phyloP scores from a whole-genome alignment of 108 stramenopile genomes.

The Nitzschia sp. region DNA sequence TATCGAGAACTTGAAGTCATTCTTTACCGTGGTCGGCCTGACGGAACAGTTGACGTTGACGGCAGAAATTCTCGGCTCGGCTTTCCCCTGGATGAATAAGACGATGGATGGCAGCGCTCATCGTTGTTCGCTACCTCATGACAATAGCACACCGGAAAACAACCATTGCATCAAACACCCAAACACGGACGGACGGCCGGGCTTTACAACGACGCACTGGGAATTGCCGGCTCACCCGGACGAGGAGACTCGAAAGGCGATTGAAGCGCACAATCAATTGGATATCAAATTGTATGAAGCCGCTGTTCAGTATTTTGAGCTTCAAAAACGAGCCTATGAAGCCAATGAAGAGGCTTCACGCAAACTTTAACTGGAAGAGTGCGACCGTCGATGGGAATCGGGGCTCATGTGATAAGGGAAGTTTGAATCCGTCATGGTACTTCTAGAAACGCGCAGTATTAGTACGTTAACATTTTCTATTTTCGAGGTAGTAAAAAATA shows the following conservation, averaged over 20 bases:
- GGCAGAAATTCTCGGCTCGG: slow-evolving; percentile 42
- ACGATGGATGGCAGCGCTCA: slow-evolving; percentile 7
- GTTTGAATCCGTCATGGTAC: too few species aligned
- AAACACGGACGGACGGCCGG: slow-evolving; percentile 1
- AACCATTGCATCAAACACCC: slow-evolving; percentile 51
- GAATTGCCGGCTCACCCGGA: slow-evolving; percentile 62
- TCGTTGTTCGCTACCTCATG: slow-evolving; percentile 56
- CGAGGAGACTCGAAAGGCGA: slow-evolving; percentile 55
- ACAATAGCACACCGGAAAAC: slow-evolving; percentile 51
- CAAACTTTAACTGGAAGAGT: too few species aligned
- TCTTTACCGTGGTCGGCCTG: slow-evolving; percentile 72
- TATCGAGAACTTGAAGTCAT: slow-evolving; percentile 56
- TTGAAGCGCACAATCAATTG: slow-evolving; percentile 63
- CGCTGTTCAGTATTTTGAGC: slow-evolving; percentile 58
- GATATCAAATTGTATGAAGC: slow-evolving; percentile 78
- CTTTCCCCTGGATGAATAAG: slow-evolving; percentile 74
- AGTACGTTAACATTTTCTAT: too few species aligned
- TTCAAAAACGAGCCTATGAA: slow-evolving; percentile 46
- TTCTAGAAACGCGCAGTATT: too few species aligned
- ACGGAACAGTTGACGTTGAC: slow-evolving; percentile 61
- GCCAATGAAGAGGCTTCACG: slow-evolving; percentile 2
- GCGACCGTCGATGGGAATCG: too few species aligned
- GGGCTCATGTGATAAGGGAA: too few species aligned
- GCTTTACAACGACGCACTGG: slow-evolving; percentile 40
- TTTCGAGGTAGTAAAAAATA: too few species aligned